phyloP scores from a whole-genome alignment of 441 rosid genomes.

The Erodium trifolium region DNA sequence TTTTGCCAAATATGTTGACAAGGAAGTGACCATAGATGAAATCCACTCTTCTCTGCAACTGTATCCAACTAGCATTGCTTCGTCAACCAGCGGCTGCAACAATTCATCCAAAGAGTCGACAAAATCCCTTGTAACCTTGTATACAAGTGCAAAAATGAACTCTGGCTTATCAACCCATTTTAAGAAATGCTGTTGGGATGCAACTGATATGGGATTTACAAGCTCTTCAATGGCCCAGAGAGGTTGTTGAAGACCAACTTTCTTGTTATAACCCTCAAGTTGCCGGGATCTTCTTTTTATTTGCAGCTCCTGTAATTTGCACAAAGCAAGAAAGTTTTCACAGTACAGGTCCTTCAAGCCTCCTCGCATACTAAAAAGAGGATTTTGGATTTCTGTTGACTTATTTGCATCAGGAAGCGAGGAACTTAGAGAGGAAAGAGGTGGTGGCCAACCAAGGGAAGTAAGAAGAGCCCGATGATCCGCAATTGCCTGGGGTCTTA shows the following conservation, averaged over 20 bases:
- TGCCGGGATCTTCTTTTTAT: conserved; percentile 71
- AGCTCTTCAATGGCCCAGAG: conserved; percentile 97
- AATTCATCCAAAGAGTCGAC: conserved; percentile 85
- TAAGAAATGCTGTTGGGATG: conserved; percentile 61
- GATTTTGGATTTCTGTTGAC: conserved; percentile 44
- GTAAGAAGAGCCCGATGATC: conserved; percentile 74
- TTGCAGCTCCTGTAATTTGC: conserved; percentile 75
- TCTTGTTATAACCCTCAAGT: conserved; percentile 57
- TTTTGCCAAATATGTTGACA: conserved; percentile 62
- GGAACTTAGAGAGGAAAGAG: conserved; percentile 52
- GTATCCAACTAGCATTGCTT: conserved; percentile 75
- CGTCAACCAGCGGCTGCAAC: conserved; percentile 86
- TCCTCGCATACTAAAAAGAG: conserved; percentile 76
- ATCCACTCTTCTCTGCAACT: conserved; percentile 95
- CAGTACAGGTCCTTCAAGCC: conserved; percentile 60
- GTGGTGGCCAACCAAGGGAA: conserved; percentile 90
- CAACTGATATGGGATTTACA: conserved; percentile 67
- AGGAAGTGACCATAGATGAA: conserved; percentile 69
- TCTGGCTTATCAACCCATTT: conserved; percentile 77
- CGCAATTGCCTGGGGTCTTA: conserved; percentile 87
- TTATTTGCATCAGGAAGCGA: conserved; percentile 35
- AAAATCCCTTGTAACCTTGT: conserved; percentile 76
- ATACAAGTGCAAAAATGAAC: conserved; percentile 75
- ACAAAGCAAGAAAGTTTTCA: conserved; percentile 72
- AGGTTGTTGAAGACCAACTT: conserved; percentile 51